phyloP scores from a whole-genome alignment of 306 rosid species.

The Trifolium subterraneum region DNA sequence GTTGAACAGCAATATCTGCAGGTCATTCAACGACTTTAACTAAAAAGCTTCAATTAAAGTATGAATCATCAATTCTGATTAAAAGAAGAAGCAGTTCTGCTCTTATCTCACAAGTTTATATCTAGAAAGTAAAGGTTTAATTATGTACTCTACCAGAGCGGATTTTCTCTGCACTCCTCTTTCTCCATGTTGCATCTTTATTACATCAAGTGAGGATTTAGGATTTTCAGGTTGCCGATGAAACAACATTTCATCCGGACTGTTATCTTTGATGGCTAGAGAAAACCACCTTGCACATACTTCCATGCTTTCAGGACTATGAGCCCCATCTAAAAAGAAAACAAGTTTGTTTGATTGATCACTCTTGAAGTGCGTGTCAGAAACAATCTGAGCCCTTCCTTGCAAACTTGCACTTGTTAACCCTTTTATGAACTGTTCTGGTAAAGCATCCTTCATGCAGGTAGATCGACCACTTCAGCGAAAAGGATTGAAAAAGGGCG shows the following conservation, averaged over 20 bases:
- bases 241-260: constrained; percentile 46
- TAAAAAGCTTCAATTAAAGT: constrained; percentile 21
- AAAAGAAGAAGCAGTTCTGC: background rate
- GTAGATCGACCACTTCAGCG: constrained; percentile 37
- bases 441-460: constrained; percentile 66
- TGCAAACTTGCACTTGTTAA: constrained; percentile 80
- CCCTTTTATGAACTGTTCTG: constrained; percentile 83
- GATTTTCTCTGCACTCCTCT: constrained; percentile 52
- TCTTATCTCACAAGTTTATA: background rate
- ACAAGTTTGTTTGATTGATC: constrained; percentile 66
- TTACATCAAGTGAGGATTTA: constrained; percentile 51
- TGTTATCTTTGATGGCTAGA: constrained; percentile 58
- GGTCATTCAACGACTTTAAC: constrained; percentile 36
- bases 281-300: constrained; percentile 90
- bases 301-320: constrained; percentile 98
- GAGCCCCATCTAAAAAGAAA: constrained; percentile 95
- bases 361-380: constrained; percentile 56
- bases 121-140: constrained; percentile 26
- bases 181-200: constrained; percentile 47
- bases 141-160: constrained; percentile 64
- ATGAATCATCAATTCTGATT: constrained; percentile 25
- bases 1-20: constrained; percentile 93
- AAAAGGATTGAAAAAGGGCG: background rate
- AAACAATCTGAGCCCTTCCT: constrained; percentile 97
- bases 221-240: constrained; percentile 50